Evolutionary conservation across 176 grass and related monocot species (phyloP).

Genomic region (Oryza rufipogon): DNA sequence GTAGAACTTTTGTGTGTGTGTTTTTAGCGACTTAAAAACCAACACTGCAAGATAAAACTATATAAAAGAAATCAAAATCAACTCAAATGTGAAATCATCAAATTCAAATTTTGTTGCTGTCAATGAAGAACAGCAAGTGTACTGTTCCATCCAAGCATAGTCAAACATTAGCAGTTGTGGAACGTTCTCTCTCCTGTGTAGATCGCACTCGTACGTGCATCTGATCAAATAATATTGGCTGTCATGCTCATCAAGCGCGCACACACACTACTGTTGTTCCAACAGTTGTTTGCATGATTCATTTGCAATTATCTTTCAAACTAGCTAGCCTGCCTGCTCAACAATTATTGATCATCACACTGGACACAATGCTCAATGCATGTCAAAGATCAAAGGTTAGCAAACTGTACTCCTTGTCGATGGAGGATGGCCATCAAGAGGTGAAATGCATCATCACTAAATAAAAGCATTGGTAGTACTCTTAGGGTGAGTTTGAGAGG

Average conservation of each 20-base stretch:
- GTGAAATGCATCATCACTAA: neutral
- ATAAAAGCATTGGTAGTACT: neutral
- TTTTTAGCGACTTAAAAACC: too few relatives aligned
- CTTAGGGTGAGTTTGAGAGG: too few relatives aligned
- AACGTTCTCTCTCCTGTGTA: neutral
- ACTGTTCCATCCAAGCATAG: neutral
- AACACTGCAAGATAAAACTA: too few relatives aligned
- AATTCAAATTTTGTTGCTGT: neutral
- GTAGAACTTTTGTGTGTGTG: too few relatives aligned
- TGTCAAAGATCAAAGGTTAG: neutral
- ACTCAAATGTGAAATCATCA: too few relatives aligned
- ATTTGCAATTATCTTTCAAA: neutral
- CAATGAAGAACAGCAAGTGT: neutral
- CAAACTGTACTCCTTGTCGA: neutral
- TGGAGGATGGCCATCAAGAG: neutral
- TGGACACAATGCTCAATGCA: neutral
- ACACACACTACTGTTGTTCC: neutral
- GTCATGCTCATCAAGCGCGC: slow-evolving; percentile 19
- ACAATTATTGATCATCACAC: slow-evolving; percentile 7
- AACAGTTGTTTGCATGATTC: neutral
- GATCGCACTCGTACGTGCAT: neutral
- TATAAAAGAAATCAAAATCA: too few relatives aligned
- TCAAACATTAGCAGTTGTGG: neutral
- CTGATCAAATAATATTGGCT: neutral
- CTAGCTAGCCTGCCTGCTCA: neutral